Evolutionary conservation across 306 rosid species (phyloP), one percentile per base, ranked within the genome.

Genomic region (Dryas alaskensis): DNA sequence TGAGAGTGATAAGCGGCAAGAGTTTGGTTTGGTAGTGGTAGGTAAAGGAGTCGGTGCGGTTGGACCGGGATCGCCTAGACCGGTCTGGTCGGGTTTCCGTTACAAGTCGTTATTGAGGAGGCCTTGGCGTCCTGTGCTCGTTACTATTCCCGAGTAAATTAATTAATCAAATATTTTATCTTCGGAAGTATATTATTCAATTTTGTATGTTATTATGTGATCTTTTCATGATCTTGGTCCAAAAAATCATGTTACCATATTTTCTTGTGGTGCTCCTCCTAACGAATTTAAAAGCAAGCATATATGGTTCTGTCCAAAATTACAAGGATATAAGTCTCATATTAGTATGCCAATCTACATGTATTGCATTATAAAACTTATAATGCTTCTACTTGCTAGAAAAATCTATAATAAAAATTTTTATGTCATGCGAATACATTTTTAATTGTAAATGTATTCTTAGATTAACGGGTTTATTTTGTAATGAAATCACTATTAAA

Each of bases 91-190:
- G 61, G 86, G 93, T 64, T 90, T 92, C 8, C 96, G 99, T 46
- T 82, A 79, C 69, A 86, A 81, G 83, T 86, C 88, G 43, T 69
- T 92, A 43, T 47, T 94, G 65, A 85, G 92, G 80, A 92, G 81
- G 63, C 73, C 87, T 68, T 90, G 99, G 99, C 89, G 99, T 19
- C 97, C 99, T 5, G 73, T 83, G 48, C 90, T 94, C 1, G 85
- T 81, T 52, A 62, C 89, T 13, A 92, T 94, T 78, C 88, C 95
- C 0, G 99, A 92, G 80, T 85, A 42, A 83, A 12, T 37, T 48
- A 16, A 10, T 14, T 40, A 44, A 12, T 14, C 19, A 62, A 13
- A 4, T 1, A n/a, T 27, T 22, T 60, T 77, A 19, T 39, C 14
- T 39, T 60, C 0, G 25, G 17, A 60, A 42, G 58, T 48, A 39